These are phyloP conservation scores for Penicillium sclerotigenum DNA, from an alignment of 2,329 filamentous ascomycete genomes.

Conservation along the genomic window DNA sequence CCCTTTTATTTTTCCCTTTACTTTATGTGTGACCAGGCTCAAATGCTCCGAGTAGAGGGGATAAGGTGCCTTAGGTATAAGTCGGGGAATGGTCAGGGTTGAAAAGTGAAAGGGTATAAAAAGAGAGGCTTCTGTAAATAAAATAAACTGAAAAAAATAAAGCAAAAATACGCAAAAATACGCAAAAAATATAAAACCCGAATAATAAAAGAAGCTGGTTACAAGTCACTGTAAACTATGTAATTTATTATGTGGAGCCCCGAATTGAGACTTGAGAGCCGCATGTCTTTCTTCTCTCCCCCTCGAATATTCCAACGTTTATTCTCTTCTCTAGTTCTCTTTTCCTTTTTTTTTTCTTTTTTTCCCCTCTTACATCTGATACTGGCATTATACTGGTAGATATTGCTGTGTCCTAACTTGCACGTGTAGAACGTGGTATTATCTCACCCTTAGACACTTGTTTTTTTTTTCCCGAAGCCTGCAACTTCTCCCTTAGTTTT, in stretches of 20 bases:
- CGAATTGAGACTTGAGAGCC: background rate
- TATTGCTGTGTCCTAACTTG: background rate
- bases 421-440: conserved; percentile 3
- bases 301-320: conserved; percentile 2
- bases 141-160: background rate
- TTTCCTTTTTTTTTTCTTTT: background rate
- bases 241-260: conserved; percentile 5
- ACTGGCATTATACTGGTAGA: conserved; percentile 3
- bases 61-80: too few relatives aligned
- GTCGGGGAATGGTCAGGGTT: background rate
- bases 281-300: background rate
- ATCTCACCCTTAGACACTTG: background rate
- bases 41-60: background rate
- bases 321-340: conserved; percentile 1
- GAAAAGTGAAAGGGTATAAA: background rate
- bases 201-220: background rate
- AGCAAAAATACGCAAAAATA: background rate
- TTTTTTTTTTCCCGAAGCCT: background rate
- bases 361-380: background rate
- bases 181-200: background rate
- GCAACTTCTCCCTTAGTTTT: background rate
- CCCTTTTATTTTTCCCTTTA: background rate
- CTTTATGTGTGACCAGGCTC: conserved; percentile 1
- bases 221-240: background rate
- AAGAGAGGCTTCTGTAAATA: too few relatives aligned